Evolutionary conservation across 2,329 filamentous ascomycete genomes (phyloP), one percentile per base, ranked within the genome.

Genomic region (Rhynchosporium secalis): DNA sequence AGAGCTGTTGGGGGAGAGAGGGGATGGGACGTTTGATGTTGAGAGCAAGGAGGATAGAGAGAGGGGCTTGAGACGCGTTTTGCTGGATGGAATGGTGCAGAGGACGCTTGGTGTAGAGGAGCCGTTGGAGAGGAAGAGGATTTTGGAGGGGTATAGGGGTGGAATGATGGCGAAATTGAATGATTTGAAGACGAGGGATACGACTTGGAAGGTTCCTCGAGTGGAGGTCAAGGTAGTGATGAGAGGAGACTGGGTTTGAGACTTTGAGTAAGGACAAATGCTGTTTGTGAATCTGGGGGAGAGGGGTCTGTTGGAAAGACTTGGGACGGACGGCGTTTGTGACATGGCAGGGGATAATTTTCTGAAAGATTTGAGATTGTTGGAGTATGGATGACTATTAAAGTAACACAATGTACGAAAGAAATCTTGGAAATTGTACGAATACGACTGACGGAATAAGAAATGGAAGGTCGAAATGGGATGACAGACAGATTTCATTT

Each of bases 141-240:
- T 29, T 20, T 29, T 47, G 45, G 20, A 47, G 45, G 45, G 45
- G 45, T 47, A 28, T 47, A 47, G 45, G 10, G 45, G 8, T 51
- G 48, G 13, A 12, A 38, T 38, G 48, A 51, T 29, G n/a, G 48
- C 29, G 13, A 38, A 51, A n/a, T 10, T 51, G 5, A 12, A 36
- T 5, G 48, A 36, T 36, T 51, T 51, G 48, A 38, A n/a, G 29
- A 29, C n/a, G 4, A 51, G 48, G n/a, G 41, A 33, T 47, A 15
- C 28, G 15, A 31, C 9, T 10, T 57, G 55, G 55, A 57, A 57
- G 28, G 15, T 57, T 12, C 55, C 55, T 13, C 46, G 26, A 13
- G 10, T 43, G n/a, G 43, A 57, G 43, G 28, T 36, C 15, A 57
- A 47, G 43, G 31, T 48, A 6, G 8, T 48, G 28, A 47, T 47